Evolutionary conservation across 1,284 basidiomycete genomes (phyloP), one percentile per base, ranked within the genome.

Genomic region (Tilletia indica): DNA sequence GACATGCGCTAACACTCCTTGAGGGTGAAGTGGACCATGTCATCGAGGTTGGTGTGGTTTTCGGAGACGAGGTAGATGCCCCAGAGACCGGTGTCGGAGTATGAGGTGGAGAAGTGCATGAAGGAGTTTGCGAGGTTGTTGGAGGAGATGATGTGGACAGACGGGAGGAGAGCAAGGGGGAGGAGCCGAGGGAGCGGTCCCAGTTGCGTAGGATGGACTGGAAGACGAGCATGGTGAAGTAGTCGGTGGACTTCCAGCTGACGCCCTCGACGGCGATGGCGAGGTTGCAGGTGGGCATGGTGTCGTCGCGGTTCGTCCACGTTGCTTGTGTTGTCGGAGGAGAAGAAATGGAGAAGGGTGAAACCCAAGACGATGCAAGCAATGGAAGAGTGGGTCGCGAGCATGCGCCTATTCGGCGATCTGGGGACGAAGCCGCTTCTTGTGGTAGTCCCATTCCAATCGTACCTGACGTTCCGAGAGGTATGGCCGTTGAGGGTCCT

Each of bases 41-140:
- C 97, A 83, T 99, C 96, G 72, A 98, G 87, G 87, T 96, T 94
- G 34, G 74, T 80, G 75, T 87, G 83, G 88, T 97, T 97, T 89
- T 99, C 97, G 38, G 93, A 91, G 36, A 85, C 85, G 72, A 97
- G 87, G 89, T 99, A 99, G 87, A 97, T 94, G 82, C 97, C 97
- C 97, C 97, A 99, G 64, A 99, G 91, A 83, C 96, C 97, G 21
- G 95, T 99, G 87, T 99, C 97, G 19, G 94, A 95, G 88, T 99
- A 99, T n/a, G 93, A 95, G 12, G 97, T 99, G 54, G 93, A 97
- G 90, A 99, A 99, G 76, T 93, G 94, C 93, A 98, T 97, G 91
- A 93, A 99, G 78, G 92, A 94, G 89, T 99, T 99, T 83, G 97
- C 96, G 83, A 99, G 92, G 88, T 94, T 94, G 90, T 98, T 92